phyloP scores from a whole-genome alignment of 805 yeast genomes.

The Wickerhamomyces strasburgensis region DNA sequence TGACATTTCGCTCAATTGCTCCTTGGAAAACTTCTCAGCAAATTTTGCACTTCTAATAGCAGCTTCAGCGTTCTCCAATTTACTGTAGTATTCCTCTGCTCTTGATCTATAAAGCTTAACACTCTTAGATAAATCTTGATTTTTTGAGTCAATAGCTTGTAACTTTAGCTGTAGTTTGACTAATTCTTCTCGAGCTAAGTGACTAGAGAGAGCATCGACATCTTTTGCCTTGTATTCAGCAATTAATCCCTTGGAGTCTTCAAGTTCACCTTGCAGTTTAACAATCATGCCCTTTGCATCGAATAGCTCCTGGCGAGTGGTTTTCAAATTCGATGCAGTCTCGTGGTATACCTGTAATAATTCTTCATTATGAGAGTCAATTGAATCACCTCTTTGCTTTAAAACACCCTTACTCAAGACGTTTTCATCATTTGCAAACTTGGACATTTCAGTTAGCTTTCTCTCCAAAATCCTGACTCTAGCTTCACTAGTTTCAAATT shows the following conservation, averaged over 20 bases:
- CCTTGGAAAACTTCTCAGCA: constrained; percentile 49
- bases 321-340: constrained; percentile 37
- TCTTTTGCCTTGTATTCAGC: constrained; percentile 11
- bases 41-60: constrained; percentile 60
- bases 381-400: constrained; percentile 6
- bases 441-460: constrained; percentile 24
- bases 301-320: constrained; percentile 40
- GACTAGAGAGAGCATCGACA: constrained; percentile 16
- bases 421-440: neutral
- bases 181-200: constrained; percentile 32
- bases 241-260: constrained; percentile 31
- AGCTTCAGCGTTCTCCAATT: constrained; percentile 74
- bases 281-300: constrained; percentile 37
- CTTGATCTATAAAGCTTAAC: constrained; percentile 62
- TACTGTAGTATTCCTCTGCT: constrained; percentile 67
- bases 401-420: constrained; percentile 3
- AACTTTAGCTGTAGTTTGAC: constrained; percentile 49
- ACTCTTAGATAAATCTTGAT: constrained; percentile 47
- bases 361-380: constrained; percentile 32
- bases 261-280: constrained; percentile 36
- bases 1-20: constrained; percentile 50
- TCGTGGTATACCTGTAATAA: constrained; percentile 48
- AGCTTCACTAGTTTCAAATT: constrained; percentile 43
- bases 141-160: constrained; percentile 52
- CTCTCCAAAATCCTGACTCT: constrained; percentile 37